Conservation (phyloP, 163 green algal species). For the Scenedesmus sp. region DNA sequence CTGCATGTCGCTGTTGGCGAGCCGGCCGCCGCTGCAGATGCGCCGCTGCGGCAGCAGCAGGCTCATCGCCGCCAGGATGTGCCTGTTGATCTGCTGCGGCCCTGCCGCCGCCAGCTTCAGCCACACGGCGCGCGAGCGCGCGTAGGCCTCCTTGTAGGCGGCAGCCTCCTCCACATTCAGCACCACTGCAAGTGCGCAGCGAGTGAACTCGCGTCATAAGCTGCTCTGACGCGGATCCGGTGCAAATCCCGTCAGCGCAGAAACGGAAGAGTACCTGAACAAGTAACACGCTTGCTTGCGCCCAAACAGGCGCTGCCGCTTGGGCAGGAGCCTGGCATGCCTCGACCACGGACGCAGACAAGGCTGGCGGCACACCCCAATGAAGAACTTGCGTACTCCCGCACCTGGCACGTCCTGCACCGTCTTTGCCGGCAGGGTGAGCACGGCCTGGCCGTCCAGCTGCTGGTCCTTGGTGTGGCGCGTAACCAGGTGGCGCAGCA, state of each 20-base stretch:
- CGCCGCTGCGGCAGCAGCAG: constrained; percentile 16
- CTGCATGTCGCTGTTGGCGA: constrained; percentile 24
- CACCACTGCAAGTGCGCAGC: neutral
- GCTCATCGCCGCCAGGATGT: neutral
- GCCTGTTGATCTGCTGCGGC: neutral
- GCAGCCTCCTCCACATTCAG: constrained; percentile 30
- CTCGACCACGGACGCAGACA: too few relatives aligned
- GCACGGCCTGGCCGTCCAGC: constrained; percentile 33
- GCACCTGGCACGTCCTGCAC: constrained; percentile 40
- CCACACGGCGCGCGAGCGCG: constrained; percentile 7
- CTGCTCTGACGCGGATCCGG: too few relatives aligned
- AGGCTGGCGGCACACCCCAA: too few relatives aligned
- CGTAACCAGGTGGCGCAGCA: constrained; percentile 17
- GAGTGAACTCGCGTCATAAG: too few relatives aligned
- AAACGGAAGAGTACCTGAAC: too few relatives aligned
- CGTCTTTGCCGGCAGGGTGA: constrained; percentile 29
- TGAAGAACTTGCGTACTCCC: too few relatives aligned
- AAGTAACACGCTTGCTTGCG: too few relatives aligned
- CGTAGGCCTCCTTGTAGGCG: constrained; percentile 35
- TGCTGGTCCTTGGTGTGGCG: constrained; percentile 49
- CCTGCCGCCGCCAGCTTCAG: constrained; percentile 24
- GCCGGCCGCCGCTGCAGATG: constrained; percentile 36
- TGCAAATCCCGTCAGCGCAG: too few relatives aligned
- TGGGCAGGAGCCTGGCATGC: too few relatives aligned
- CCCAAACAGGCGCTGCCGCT: too few relatives aligned